These are phyloP conservation scores for Proteromonas lacertae DNA, from an alignment of 352 stramenopile genomes.

Conservation along the genomic window DNA sequence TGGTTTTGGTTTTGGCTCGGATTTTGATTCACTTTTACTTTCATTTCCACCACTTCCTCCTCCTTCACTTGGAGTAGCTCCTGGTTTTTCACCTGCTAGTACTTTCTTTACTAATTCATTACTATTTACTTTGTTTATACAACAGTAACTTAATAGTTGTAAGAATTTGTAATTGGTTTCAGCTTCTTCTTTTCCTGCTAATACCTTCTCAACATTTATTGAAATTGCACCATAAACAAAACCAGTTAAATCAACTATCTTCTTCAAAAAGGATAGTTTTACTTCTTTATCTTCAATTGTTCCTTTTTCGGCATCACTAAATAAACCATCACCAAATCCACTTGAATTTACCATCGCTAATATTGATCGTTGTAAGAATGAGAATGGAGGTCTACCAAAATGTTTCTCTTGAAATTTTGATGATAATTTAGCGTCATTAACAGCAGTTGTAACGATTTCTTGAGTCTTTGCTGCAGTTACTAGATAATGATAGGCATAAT, in stretches of 20 bases:
- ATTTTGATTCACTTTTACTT: no score
- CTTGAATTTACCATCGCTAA: constrained; percentile 28
- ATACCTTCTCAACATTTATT: constrained; percentile 20
- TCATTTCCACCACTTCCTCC: not conserved
- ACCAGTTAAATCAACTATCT: constrained; percentile 32
- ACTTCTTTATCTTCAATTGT: constrained; percentile 37
- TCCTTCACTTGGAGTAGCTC: constrained; percentile 1
- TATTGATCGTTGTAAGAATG: constrained; percentile 29
- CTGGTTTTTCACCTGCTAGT: constrained; percentile 4
- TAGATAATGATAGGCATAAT: no score
- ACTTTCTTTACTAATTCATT: no score
- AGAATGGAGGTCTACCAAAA: constrained; percentile 36
- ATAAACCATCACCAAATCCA: constrained; percentile 33
- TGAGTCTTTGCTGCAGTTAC: no score
- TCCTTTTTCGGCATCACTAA: constrained; percentile 24
- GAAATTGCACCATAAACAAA: constrained; percentile 22
- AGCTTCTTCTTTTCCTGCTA: no score
- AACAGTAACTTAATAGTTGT: no score
- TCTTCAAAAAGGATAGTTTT: constrained; percentile 42
- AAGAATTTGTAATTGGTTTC: no score
- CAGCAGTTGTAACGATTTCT: no score
- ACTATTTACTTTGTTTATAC: no score
- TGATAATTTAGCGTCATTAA: no score
- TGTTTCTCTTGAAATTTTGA: constrained; percentile 40
- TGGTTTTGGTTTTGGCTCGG: not conserved